These are phyloP conservation scores for Akanthomyces muscarius DNA, from an alignment of 2,329 filamentous ascomycete species.

Conservation along the genomic window DNA sequence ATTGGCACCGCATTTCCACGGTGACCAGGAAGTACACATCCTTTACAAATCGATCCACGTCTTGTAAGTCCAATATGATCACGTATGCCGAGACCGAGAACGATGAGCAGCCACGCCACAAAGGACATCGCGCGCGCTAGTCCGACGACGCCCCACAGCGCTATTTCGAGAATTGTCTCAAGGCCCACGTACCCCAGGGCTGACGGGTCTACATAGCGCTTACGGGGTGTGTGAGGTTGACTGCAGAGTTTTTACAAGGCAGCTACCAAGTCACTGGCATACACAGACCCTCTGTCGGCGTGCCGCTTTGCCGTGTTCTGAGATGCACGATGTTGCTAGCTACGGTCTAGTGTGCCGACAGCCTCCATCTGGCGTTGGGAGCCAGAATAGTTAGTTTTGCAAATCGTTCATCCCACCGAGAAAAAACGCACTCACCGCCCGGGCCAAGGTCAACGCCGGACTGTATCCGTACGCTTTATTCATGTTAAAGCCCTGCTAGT, in stretches of 20 bases:
- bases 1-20: not conserved
- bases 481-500: too few relatives aligned
- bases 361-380: too few relatives aligned
- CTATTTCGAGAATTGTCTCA: not conserved
- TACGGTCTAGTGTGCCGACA: not conserved
- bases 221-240: not conserved
- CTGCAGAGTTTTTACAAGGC: too few relatives aligned
- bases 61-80: not conserved
- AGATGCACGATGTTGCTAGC: slow-evolving; percentile 3
- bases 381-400: not conserved
- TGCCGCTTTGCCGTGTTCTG: slow-evolving; percentile 1
- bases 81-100: not conserved
- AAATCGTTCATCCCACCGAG: not conserved
- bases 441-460: not conserved
- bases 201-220: slow-evolving; percentile 1
- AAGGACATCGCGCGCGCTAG: not conserved
- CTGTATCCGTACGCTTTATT: not conserved
- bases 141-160: not conserved
- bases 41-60: not conserved
- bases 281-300: not conserved
- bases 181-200: not conserved
- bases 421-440: not conserved
- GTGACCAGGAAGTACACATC: not conserved
- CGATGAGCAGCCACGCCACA: not conserved
- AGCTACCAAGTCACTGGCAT: too few relatives aligned